A percentile compares a stretch with the other conserved stretches of the same genome.
Evolutionary conservation across 2,329 filamentous ascomycete species (phyloP).

Genomic region (Aspergillus luchuensis): DNA sequence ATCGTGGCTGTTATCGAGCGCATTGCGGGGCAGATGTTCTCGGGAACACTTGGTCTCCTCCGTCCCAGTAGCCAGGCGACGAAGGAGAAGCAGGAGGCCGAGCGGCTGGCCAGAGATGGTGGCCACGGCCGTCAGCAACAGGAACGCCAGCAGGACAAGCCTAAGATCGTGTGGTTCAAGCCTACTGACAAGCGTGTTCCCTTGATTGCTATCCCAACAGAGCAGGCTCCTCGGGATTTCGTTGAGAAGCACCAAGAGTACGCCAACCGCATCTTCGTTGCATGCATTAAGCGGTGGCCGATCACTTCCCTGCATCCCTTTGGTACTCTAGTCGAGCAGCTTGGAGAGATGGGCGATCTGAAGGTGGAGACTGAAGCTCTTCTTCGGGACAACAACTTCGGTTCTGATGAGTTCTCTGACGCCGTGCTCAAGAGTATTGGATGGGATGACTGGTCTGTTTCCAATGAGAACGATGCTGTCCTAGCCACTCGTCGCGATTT

Average conservation of each 20-base stretch:
- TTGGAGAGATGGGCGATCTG: conserved; percentile 94
- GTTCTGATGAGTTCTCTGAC: conserved; percentile 95
- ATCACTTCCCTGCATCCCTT: conserved; percentile 99
- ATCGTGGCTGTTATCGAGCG: conserved; percentile 97
- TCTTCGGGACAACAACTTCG: conserved; percentile 97
- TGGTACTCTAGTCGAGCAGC: conserved; percentile 93
- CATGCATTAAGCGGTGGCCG: conserved; percentile 98
- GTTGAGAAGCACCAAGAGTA: conserved; percentile 99
- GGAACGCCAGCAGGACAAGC: conserved; percentile 87
- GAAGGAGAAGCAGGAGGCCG: conserved; percentile 98
- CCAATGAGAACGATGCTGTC: conserved; percentile 75
- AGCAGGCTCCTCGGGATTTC: conserved; percentile 95
- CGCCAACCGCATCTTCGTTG: conserved; percentile 95
- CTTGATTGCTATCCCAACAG: conserved; percentile 95
- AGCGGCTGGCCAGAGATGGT: conserved; percentile 87
- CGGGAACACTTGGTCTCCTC: conserved; percentile 87
- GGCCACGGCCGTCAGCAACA: conserved; percentile 71
- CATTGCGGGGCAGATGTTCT: conserved; percentile 98
- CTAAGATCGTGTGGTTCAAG: conserved; percentile 99
- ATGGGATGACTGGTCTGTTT: conserved; percentile 86
- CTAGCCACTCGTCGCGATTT: conserved; percentile 82
- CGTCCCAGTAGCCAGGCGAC: conserved; percentile 97
- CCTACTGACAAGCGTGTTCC: conserved; percentile 98
- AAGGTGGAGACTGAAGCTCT: conserved; percentile 98
- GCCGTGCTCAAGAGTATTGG: conserved; percentile 91